phyloP scores from a whole-genome alignment of 140 eudicot genomes.

The Bidens hawaiensis region DNA sequence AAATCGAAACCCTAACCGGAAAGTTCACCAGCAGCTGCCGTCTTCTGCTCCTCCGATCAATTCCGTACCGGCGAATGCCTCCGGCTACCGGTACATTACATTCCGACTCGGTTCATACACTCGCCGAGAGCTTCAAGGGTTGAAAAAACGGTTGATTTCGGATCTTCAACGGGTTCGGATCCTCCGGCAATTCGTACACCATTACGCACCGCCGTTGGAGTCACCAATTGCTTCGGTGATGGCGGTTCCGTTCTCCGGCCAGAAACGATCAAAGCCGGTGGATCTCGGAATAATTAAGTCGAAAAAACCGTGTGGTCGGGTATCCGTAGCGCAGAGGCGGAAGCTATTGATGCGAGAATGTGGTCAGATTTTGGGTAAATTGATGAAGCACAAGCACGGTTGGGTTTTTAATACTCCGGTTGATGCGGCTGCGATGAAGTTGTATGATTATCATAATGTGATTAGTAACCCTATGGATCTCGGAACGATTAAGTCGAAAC shows the following conservation, averaged over 20 bases:
- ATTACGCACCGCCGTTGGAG: neutral
- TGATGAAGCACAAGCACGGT: constrained; percentile 49
- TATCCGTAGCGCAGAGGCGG: neutral
- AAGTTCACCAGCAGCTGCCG: too few species aligned
- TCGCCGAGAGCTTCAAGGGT: constrained; percentile 33
- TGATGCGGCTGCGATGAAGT: constrained; percentile 34
- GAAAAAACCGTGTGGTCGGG: constrained; percentile 16
- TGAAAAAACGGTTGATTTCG: constrained; percentile 31
- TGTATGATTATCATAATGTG: constrained; percentile 44
- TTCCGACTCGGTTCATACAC: constrained; percentile 41
- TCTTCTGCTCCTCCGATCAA: constrained; percentile 18
- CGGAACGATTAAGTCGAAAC: constrained; percentile 45
- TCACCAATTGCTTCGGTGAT: neutral
- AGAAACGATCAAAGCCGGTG: constrained; percentile 24
- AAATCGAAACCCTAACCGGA: constrained; percentile 22
- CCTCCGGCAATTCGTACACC: constrained; percentile 15
- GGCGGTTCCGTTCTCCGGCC: neutral
- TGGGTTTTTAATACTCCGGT: constrained; percentile 62
- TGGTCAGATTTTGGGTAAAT: constrained; percentile 30
- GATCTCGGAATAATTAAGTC: too few species aligned
- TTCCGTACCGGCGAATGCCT: neutral
- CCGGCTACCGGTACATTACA: constrained; percentile 28
- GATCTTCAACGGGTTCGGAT: constrained; percentile 49
- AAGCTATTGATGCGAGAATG: constrained; percentile 41
- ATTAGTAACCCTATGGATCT: constrained; percentile 62